These are phyloP conservation scores for Cercospora nicotianae DNA, from an alignment of 2,329 filamentous ascomycete genomes.

Conservation along the genomic window DNA sequence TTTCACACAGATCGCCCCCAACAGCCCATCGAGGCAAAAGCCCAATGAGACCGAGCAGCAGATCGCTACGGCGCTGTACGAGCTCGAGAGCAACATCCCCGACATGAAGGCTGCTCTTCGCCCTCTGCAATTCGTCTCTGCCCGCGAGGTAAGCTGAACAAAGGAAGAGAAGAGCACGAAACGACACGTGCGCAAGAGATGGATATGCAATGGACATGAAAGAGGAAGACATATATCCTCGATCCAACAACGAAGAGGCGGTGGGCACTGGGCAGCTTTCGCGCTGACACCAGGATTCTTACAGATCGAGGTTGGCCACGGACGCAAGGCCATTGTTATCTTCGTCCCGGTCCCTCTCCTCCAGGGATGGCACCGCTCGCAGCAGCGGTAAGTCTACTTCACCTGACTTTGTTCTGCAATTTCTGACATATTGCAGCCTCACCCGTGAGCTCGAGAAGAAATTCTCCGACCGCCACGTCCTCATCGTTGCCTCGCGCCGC, in stretches of 20 bases:
- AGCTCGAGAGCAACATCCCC: constrained; percentile 98
- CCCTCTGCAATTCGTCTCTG: constrained; percentile 97
- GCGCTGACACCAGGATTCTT: constrained; percentile 58
- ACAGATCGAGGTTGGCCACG: constrained; percentile 99
- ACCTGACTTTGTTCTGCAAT: background rate
- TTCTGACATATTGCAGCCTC: constrained; percentile 59
- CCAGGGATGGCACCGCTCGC: constrained; percentile 97
- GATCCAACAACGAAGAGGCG: constrained; percentile 49
- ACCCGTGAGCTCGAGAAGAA: constrained; percentile 99
- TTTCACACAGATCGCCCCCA: constrained; percentile 69
- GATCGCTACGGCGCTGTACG: constrained; percentile 96
- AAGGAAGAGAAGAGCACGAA: background rate
- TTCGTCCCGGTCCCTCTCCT: constrained; percentile 99
- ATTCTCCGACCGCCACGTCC: constrained; percentile 99
- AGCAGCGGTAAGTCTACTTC: constrained; percentile 87
- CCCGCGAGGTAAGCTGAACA: constrained; percentile 86
- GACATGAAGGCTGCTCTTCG: constrained; percentile 96
- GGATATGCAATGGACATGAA: constrained; percentile 12
- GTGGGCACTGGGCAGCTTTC: constrained; percentile 57
- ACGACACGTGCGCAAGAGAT: constrained; percentile 10
- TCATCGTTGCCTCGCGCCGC: constrained; percentile 98
- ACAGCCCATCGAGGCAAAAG: constrained; percentile 93
- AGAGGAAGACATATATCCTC: constrained; percentile 17
- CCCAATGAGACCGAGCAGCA: constrained; percentile 96
- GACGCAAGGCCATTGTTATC: constrained; percentile 99